Evolutionary conservation across 345 rosid genomes (phyloP).

Genomic region (Gossypioides kirkii): DNA sequence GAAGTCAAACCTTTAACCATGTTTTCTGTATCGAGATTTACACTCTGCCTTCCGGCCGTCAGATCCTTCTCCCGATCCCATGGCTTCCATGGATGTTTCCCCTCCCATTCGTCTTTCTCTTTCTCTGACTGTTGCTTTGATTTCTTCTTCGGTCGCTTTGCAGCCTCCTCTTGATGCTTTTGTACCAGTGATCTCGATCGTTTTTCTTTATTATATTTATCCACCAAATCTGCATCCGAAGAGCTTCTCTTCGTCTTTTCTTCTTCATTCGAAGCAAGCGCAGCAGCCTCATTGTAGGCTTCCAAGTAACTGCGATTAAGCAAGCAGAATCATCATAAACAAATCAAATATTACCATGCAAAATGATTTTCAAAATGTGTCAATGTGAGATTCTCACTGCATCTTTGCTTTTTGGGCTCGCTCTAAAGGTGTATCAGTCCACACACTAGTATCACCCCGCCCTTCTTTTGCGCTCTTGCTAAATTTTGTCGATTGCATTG

Average conservation of each 20-base stretch:
- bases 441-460: constrained; percentile 73
- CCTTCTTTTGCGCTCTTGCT: constrained; percentile 66
- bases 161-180: constrained; percentile 60
- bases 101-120: constrained; percentile 79
- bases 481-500: constrained; percentile 69
- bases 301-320: constrained; percentile 61
- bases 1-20: constrained; percentile 73
- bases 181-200: constrained; percentile 75
- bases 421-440: constrained; percentile 90
- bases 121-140: constrained; percentile 45
- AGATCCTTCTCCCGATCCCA: constrained; percentile 93
- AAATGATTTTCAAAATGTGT: not conserved
- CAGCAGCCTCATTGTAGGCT: constrained; percentile 75
- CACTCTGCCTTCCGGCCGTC: constrained; percentile 57
- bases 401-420: constrained; percentile 82
- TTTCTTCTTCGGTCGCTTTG: constrained; percentile 49
- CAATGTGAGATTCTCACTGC: constrained; percentile 36
- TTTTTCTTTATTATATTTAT: constrained; percentile 77
- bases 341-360: not conserved
- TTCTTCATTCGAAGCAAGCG: constrained; percentile 71
- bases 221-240: constrained; percentile 78
- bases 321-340: constrained; percentile 6
- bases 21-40: constrained; percentile 55
- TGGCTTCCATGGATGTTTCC: constrained; percentile 93
- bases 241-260: constrained; percentile 33